phyloP scores from a whole-genome alignment of 176 grass and related monocot genomes.

The Ensete ventricosum region DNA sequence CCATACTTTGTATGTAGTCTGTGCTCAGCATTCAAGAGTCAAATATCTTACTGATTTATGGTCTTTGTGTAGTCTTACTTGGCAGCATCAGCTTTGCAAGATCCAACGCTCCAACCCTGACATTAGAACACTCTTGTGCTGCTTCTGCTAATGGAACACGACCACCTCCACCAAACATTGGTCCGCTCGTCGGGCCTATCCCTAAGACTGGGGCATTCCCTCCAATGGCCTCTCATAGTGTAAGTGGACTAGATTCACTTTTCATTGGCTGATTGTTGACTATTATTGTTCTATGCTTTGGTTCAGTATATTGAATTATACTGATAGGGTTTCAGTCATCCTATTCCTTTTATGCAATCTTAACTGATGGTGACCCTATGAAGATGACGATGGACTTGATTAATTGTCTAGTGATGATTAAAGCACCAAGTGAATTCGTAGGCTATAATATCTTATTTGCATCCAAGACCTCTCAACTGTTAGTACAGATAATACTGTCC shows the following conservation, averaged over 20 bases:
- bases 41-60: neutral
- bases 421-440: too few relatives aligned
- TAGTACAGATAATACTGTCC: too few relatives aligned
- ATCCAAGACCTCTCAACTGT: too few relatives aligned
- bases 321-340: too few relatives aligned
- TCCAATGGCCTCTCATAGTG: conserved; percentile 84
- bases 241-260: conserved; percentile 24
- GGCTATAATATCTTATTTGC: too few relatives aligned
- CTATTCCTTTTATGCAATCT: too few relatives aligned
- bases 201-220: conserved; percentile 84
- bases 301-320: conserved; percentile 20
- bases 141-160: conserved; percentile 80
- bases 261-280: neutral
- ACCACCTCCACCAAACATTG: conserved; percentile 60
- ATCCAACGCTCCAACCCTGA: conserved; percentile 93
- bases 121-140: conserved; percentile 95
- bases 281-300: conserved; percentile 3
- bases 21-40: neutral
- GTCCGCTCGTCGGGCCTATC: conserved; percentile 79
- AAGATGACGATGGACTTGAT: too few relatives aligned
- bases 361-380: too few relatives aligned
- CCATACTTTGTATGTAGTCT: too few relatives aligned
- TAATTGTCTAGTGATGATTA: too few relatives aligned
- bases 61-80: conserved; percentile 48
- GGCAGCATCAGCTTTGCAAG: conserved; percentile 99